Evolutionary conservation across 805 yeast species (phyloP), one percentile per base, ranked within the genome.

Genomic region (Pichia heedii): DNA sequence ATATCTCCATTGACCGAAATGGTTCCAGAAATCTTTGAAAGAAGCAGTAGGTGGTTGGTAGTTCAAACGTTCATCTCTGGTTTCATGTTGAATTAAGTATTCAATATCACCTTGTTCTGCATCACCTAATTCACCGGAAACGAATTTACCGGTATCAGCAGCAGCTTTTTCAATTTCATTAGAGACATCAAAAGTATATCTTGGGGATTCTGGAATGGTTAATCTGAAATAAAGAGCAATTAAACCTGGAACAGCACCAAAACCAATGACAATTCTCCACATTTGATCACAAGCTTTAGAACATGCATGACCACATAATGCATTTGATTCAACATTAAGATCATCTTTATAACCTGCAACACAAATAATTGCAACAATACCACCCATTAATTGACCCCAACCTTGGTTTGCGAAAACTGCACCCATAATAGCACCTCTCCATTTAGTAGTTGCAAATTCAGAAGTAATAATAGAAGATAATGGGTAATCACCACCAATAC

Each of bases 341-440:
- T 71, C 71, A 52, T 68, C 63, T 63, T 83, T 84, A 74, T 82
- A 88, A 56, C 79, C 95, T 45, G 81, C 84, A 53, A 85, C 83
- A 59, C 78, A 73, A 46, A 84, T 60, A 49, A 87, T 67, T 45
- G 95, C 85, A 55, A 87, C 84, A 52, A 87, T 71, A 77, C 90
- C 95, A 48, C 87, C 95, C 18, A 79, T 59, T 48, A 88, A 75
- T 71, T 89, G 96, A 65, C 97, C 97, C 80, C 93, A 78, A 67
- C 96, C 97, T 70, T 89, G 97, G 72, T 88, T 88, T 45, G 96
- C 90, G 66, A 89, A 89, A 45, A 87, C 96, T 24, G 96, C 95
- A 60, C 85, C 88, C 95, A 87, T 87, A 56, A 86, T 86, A 52
- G 96, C 95, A 75, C 96, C 96, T 79, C 96, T 84, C 95, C 95